These are phyloP conservation scores for Arctium minus DNA, from an alignment of 129 eudicot species.

Conservation along the genomic window DNA sequence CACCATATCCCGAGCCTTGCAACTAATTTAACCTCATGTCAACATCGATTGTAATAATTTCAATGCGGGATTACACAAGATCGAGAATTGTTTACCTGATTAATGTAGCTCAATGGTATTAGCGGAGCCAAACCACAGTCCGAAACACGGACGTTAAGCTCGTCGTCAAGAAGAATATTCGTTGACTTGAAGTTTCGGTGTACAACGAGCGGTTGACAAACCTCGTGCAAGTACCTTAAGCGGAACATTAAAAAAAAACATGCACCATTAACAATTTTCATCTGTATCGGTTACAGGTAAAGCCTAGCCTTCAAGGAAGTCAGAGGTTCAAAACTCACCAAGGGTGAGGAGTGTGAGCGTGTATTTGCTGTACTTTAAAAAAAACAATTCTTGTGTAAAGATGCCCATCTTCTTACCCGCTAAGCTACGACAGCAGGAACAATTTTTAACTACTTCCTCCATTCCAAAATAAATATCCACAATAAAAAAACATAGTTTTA, in stretches of 20 bases:
- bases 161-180: slow-evolving; percentile 72
- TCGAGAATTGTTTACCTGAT: slow-evolving; percentile 44
- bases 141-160: slow-evolving; percentile 53
- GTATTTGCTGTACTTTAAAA: no score
- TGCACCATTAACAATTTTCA: not conserved
- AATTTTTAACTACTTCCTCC: no score
- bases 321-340: no score
- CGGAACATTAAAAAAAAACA: not conserved
- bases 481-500: no score
- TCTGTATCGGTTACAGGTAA: not conserved
- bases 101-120: slow-evolving; percentile 34
- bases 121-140: slow-evolving; percentile 82
- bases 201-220: slow-evolving; percentile 56
- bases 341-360: no score
- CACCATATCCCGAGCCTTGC: slow-evolving; percentile 70
- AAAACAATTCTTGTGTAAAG: no score
- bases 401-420: no score
- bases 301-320: no score
- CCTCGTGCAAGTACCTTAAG: slow-evolving; percentile 72
- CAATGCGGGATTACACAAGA: not conserved
- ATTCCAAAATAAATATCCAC: no score
- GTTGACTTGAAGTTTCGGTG: slow-evolving; percentile 71
- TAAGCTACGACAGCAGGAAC: no score
- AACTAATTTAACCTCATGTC: slow-evolving; percentile 35
- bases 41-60: not conserved